phyloP scores from a whole-genome alignment of 192 early-diverging fungal species.

The Coemansia sp. region DNA sequence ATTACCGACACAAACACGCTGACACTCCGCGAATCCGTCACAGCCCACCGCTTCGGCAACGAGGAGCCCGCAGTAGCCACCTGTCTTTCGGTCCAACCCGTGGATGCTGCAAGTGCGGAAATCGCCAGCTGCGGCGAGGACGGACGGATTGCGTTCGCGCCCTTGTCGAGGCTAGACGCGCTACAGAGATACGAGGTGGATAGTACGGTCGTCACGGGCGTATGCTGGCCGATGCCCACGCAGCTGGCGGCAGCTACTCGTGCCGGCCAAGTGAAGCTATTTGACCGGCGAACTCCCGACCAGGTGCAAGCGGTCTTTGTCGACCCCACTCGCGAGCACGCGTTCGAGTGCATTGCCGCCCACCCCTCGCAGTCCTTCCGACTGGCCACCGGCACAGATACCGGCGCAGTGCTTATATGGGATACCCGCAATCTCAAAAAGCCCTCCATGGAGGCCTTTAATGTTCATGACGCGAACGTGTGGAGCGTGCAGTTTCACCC shows the following conservation, averaged over 20 bases:
- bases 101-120: constrained; percentile 12
- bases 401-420: constrained; percentile 43
- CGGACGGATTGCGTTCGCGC: constrained; percentile 27
- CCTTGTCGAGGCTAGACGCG: constrained; percentile 20
- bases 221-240: constrained; percentile 47
- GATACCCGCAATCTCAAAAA: constrained; percentile 38
- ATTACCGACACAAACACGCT: constrained; percentile 11
- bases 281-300: constrained; percentile 36
- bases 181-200: constrained; percentile 37
- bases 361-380: constrained; percentile 54
- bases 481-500: constrained; percentile 48
- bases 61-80: constrained; percentile 31
- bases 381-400: constrained; percentile 43
- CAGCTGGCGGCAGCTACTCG: constrained; percentile 43
- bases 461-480: constrained; percentile 40
- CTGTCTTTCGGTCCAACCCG: constrained; percentile 35
- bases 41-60: constrained; percentile 36
- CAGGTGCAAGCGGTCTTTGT: constrained; percentile 33
- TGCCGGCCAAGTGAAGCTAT: constrained; percentile 49
- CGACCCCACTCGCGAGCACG: constrained; percentile 14
- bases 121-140: constrained; percentile 54
- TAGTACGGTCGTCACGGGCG: constrained; percentile 36
- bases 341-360: constrained; percentile 42
- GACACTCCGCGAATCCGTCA: constrained; percentile 24
- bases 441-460: constrained; percentile 32